These are phyloP conservation scores for Tetracentron sinense DNA, from an alignment of 164 flowering plant species.

Conservation along the genomic window DNA sequence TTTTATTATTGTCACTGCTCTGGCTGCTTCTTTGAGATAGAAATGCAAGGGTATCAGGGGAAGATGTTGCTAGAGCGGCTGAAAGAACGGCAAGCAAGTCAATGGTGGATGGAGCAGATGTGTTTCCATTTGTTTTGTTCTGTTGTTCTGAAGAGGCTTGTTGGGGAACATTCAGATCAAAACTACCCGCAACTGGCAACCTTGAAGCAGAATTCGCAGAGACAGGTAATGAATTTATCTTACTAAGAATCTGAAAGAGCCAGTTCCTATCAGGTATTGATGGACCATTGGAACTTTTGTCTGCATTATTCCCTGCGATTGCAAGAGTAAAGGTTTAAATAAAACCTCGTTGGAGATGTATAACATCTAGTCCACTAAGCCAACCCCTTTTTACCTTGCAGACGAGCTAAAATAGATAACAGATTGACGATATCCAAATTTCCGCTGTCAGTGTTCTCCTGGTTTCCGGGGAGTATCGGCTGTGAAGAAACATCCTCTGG, in stretches of 20 bases:
- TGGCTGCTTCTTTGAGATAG: constrained; percentile 48
- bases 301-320: constrained; percentile 35
- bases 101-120: constrained; percentile 43
- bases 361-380: not conserved
- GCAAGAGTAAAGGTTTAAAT: not conserved
- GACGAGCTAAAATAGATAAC: constrained; percentile 46
- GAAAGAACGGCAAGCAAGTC: constrained; percentile 68
- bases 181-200: constrained; percentile 27
- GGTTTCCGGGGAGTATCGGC: constrained; percentile 27
- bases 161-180: constrained; percentile 27
- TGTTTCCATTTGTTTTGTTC: constrained; percentile 30
- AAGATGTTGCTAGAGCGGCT: constrained; percentile 32
- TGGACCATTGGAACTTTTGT: constrained; percentile 19
- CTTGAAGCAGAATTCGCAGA: constrained; percentile 33
- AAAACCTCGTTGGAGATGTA: not conserved
- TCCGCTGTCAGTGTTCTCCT: constrained; percentile 23
- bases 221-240: constrained; percentile 44
- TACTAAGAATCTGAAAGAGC: constrained; percentile 54
- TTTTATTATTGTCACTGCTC: constrained; percentile 41
- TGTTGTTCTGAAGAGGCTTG: constrained; percentile 32
- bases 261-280: constrained; percentile 42
- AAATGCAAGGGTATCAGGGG: constrained; percentile 34
- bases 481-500: constrained; percentile 53
- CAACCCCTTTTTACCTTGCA: constrained; percentile 47
- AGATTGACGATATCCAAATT: constrained; percentile 54